These are phyloP conservation scores for Phaeotremella fagi DNA, from an alignment of 768 basidiomycete genomes.

Conservation along the genomic window DNA sequence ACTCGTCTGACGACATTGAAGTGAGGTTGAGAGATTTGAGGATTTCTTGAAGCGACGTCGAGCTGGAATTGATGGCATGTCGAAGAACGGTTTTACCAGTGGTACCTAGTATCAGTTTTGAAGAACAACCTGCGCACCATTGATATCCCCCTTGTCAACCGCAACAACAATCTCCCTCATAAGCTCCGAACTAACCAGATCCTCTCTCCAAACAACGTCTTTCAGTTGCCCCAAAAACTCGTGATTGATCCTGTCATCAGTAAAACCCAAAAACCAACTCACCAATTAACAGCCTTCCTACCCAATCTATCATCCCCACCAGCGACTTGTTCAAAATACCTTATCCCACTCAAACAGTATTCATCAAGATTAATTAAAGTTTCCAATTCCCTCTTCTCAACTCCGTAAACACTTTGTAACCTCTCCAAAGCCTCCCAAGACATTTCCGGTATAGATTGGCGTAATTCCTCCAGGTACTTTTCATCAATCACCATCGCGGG, in stretches of 20 bases:
- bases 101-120: constrained; percentile 54
- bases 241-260: constrained; percentile 68
- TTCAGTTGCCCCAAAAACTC: constrained; percentile 73
- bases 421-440: constrained; percentile 62
- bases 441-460: constrained; percentile 64
- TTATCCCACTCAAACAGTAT: constrained; percentile 61
- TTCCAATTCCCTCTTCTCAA: constrained; percentile 65
- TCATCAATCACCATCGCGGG: constrained; percentile 60
- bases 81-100: constrained; percentile 74
- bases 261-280: constrained; percentile 24
- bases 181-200: constrained; percentile 55
- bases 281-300: constrained; percentile 81
- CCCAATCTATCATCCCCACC: constrained; percentile 54
- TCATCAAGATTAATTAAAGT: constrained; percentile 66
- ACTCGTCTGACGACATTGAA: constrained; percentile 9
- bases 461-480: constrained; percentile 60
- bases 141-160: constrained; percentile 62
- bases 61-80: constrained; percentile 55
- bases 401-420: constrained; percentile 53
- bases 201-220: no score
- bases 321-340: constrained; percentile 75
- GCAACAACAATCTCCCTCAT: constrained; percentile 75
- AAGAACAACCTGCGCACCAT: constrained; percentile 55
- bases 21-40: constrained; percentile 15
- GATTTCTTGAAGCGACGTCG: constrained; percentile 2